A percentile compares a stretch with the other conserved stretches of the same genome.
These are phyloP conservation scores for Sporothrix variecibatus DNA, from an alignment of 2,329 filamentous ascomycete species.

Conservation along the genomic window DNA sequence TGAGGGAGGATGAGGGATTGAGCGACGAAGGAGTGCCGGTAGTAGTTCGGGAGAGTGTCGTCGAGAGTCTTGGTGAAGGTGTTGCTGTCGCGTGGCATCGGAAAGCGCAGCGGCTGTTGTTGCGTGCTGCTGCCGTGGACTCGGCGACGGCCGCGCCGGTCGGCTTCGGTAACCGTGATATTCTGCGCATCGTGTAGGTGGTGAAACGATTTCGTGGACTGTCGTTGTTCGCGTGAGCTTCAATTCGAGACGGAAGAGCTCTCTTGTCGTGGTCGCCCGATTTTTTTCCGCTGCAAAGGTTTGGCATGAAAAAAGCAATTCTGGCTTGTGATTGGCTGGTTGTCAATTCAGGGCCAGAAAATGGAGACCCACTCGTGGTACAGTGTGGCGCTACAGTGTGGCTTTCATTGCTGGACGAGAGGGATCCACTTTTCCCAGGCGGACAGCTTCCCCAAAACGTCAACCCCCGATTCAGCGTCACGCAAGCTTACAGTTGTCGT, in stretches of 20 bases:
- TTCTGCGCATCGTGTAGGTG: constrained; percentile 44
- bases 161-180: constrained; percentile 41
- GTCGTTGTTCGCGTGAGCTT: not conserved
- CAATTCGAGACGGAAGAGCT: not conserved
- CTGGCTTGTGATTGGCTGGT: constrained; percentile 16
- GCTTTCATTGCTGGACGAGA: not conserved
- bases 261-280: not conserved
- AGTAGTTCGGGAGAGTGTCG: not conserved
- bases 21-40: not conserved
- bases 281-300: constrained; percentile 8
- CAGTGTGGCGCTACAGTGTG: constrained; percentile 26
- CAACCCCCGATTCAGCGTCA: not conserved
- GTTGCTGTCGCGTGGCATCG: constrained; percentile 12
- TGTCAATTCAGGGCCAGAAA: not conserved
- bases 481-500: not conserved
- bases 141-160: not conserved
- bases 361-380: not conserved
- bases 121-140: constrained; percentile 4
- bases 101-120: constrained; percentile 17
- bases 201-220: not conserved
- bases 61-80: not conserved
- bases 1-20: not conserved
- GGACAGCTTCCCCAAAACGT: not conserved
- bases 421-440: not conserved
- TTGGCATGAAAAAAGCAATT: constrained; percentile 4